Percentiles rank a stretch among this genome's conserved stretches.
These are phyloP conservation scores for Termitomyces sp. DNA, from an alignment of 768 basidiomycete genomes.

Conservation along the genomic window DNA sequence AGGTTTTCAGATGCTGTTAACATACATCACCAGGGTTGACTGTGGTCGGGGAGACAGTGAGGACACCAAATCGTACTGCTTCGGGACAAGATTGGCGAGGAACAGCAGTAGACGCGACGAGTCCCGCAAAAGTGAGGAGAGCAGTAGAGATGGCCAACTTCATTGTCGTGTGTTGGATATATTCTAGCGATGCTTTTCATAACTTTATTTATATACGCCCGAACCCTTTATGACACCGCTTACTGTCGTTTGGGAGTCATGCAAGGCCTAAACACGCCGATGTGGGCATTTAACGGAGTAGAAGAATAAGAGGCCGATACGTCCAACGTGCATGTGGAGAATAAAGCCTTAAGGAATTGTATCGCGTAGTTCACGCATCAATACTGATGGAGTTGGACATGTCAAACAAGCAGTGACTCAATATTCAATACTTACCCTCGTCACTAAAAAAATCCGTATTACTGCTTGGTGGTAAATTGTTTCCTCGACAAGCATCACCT, in stretches of 20 bases:
- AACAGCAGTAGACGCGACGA: slow-evolving; percentile 1
- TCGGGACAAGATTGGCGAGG: slow-evolving; percentile 4
- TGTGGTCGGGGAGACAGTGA: slow-evolving; percentile 2
- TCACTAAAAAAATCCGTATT: background rate
- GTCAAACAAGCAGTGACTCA: background rate
- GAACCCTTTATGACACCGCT: background rate
- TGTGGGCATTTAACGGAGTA: background rate
- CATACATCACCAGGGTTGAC: slow-evolving; percentile 12
- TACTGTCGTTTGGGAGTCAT: background rate
- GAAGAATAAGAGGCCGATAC: background rate
- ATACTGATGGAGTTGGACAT: background rate
- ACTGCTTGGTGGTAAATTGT: background rate
- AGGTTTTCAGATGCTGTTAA: background rate
- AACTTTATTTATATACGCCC: background rate
- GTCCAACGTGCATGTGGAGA: background rate
- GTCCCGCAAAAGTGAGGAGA: slow-evolving; percentile 8
- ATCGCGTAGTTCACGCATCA: background rate
- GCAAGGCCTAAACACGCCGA: background rate
- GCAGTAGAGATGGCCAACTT: slow-evolving; percentile 8
- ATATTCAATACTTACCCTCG: too few species aligned
- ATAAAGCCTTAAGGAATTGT: too few species aligned
- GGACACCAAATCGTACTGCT: slow-evolving; percentile 7
- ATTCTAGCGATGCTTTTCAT: background rate
- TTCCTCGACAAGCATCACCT: background rate
- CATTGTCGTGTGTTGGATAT: background rate